Evolutionary conservation across 352 stramenopile species (phyloP).

Genomic region (Globisporangium takayamanum): DNA sequence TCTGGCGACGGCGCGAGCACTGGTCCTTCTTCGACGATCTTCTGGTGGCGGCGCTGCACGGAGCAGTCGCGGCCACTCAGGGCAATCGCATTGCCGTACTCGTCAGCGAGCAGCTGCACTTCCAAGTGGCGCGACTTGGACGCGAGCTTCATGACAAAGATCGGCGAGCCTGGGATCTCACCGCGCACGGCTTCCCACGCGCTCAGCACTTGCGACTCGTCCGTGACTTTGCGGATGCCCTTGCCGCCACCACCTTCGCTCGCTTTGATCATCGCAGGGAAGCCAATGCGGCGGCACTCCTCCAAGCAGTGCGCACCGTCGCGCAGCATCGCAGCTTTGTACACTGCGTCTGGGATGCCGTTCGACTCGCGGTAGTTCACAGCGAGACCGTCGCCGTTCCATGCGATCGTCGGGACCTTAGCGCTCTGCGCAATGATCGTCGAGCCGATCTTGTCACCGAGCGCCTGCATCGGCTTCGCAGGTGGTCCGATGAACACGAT

Average conservation of each 20-base stretch:
- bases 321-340: slow-evolving; percentile 91
- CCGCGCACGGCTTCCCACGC: slow-evolving; percentile 96
- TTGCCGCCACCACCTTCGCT: slow-evolving; percentile 98
- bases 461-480: slow-evolving; percentile 96
- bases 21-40: slow-evolving; percentile 99
- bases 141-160: slow-evolving; percentile 99
- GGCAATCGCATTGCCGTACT: slow-evolving; percentile 98
- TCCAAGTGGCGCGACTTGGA: slow-evolving; percentile 97
- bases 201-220: slow-evolving; percentile 88
- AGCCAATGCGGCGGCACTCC: slow-evolving; percentile 94
- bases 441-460: slow-evolving; percentile 99
- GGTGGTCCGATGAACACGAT: slow-evolving; percentile 99
- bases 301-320: slow-evolving; percentile 90
- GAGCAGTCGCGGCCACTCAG: slow-evolving; percentile 99
- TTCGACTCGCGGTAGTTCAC: slow-evolving; percentile 87
- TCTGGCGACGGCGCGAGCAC: slow-evolving; percentile 90
- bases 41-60: slow-evolving; percentile 99
- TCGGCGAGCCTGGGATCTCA: slow-evolving; percentile 98
- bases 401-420: slow-evolving; percentile 97
- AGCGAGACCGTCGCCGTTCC: slow-evolving; percentile 96
- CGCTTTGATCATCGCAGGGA: slow-evolving; percentile 99
- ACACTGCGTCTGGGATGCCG: slow-evolving; percentile 92
- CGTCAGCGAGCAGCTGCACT: slow-evolving; percentile 98
- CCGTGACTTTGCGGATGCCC: slow-evolving; percentile 95
- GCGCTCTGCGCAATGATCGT: slow-evolving; percentile 99